Evolutionary conservation across 495 filamentous ascomycete genomes (phyloP), one percentile per base, ranked within the genome.

Genomic region (Penicillium silybi): DNA sequence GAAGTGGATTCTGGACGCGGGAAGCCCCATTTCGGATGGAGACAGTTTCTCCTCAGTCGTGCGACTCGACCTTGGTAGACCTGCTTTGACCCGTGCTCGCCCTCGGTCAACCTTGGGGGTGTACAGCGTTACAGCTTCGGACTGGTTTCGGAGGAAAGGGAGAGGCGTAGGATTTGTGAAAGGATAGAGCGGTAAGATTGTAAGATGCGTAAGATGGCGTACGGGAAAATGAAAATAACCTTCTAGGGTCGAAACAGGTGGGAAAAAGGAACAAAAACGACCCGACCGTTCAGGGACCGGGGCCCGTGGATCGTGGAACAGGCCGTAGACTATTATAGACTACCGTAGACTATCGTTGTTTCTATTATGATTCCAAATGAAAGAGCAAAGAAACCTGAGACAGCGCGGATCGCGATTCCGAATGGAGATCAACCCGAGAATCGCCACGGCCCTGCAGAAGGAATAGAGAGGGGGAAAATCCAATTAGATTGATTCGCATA

Each of bases 1-100:
- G 34, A 23, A 19, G 15, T 32, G 26, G 11, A 45, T 27, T 52
- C 46, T 56, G 48, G 48, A 59, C 53, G 56, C 49, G 57, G 57
- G 54, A 54, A 51, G 47, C 44, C 57, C 57, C 57, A 48, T 55
- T 50, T 29, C 48, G 41, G 52, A 50, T 52, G 43, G 43, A 53
- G 48, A 43, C 51, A 55, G 46, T 32, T 52, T 45, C 49, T 54
- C 51, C 56, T 58, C 56, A 54, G 46, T 54, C 41, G 6, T 13
- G 42, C 10, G 11, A 34, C 19, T 26, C 48, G 25, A 43, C 39
- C 22, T 23, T 39, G 1, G 10, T 32, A n/a, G n/a, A n/a, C n/a
- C 29, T 11, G 2, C 1, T 32, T 11, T 32, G 29, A 23, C 29
- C 29, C 11, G 10, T 11, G 29, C 29, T 13, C 46, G 46, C 46